A percentile compares a stretch with the other conserved stretches of the same genome.
phyloP scores from a whole-genome alignment of 2,329 filamentous ascomycete genomes.

The Neopestalotiopsis sp. region DNA sequence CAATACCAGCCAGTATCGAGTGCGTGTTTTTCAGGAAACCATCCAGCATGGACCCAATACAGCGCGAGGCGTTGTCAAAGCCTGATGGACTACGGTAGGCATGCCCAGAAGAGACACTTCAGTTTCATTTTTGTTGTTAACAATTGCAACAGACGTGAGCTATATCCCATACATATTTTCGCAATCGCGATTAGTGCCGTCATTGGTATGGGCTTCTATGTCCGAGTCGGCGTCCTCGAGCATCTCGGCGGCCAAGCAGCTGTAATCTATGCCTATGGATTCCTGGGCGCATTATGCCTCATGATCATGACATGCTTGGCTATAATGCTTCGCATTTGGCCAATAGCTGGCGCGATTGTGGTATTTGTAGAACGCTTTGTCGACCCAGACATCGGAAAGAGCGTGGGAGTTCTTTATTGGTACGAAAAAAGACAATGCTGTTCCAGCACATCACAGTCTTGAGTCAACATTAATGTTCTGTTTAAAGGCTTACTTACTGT shows the following conservation, averaged over 20 bases:
- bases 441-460: not conserved
- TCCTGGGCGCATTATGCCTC: not conserved
- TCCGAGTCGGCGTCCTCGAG: not conserved
- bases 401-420: not conserved
- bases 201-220: slow-evolving; percentile 3
- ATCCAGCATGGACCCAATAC: too few relatives aligned
- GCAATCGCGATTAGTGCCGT: not conserved
- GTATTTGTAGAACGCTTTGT: not conserved
- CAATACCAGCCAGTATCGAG: too few relatives aligned
- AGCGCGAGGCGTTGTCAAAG: too few relatives aligned
- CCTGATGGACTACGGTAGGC: too few relatives aligned
- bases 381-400: not conserved
- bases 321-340: not conserved
- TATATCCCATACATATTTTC: not conserved
- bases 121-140: too few relatives aligned
- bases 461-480: not conserved
- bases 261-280: not conserved
- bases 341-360: not conserved
- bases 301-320: not conserved
- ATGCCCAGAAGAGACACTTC: too few relatives aligned
- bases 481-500: not conserved
- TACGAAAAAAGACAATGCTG: not conserved
- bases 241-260: not conserved
- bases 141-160: not conserved
- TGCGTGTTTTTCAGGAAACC: too few relatives aligned